Conservation (phyloP, 495 filamentous ascomycete genomes). For the Daldinia loculata region DNA sequence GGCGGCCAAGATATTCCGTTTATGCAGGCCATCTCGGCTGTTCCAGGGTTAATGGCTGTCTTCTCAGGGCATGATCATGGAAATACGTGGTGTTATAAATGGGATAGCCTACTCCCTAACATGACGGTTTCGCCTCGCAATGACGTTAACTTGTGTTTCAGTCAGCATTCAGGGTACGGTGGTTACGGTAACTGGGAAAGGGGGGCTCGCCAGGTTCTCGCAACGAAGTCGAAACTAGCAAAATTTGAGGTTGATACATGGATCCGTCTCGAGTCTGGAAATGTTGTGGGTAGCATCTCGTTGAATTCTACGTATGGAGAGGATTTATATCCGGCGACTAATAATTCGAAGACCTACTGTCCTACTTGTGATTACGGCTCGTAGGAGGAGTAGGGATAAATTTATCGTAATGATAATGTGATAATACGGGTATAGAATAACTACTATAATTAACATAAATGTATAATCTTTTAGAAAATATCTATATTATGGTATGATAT, state of each 20-base stretch:
- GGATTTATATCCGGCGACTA: conserved; percentile 63
- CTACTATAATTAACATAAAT: neutral
- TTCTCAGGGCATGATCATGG: conserved; percentile 79
- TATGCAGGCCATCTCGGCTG: conserved; percentile 68
- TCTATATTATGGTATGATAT: neutral
- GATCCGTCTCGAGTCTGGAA: conserved; percentile 70
- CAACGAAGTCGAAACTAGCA: conserved; percentile 50
- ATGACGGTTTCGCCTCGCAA: conserved; percentile 45
- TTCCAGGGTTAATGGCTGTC: conserved; percentile 65
- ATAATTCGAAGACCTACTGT: conserved; percentile 49
- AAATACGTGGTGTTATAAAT: conserved; percentile 69
- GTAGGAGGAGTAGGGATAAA: neutral
- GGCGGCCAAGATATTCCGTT: conserved; percentile 69
- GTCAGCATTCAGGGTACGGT: conserved; percentile 75
- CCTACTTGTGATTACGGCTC: conserved; percentile 40
- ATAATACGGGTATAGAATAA: neutral
- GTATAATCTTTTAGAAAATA: neutral
- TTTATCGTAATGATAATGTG: neutral
- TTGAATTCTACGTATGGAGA: conserved; percentile 74
- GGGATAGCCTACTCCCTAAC: conserved; percentile 48
- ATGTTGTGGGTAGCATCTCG: conserved; percentile 63
- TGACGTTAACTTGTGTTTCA: conserved; percentile 67
- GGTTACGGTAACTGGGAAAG: conserved; percentile 73
- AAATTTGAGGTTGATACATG: conserved; percentile 66
- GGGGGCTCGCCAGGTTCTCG: conserved; percentile 65